Evolutionary conservation across 1,284 basidiomycete genomes (phyloP).

Genomic region (Phlebopus sp.): DNA sequence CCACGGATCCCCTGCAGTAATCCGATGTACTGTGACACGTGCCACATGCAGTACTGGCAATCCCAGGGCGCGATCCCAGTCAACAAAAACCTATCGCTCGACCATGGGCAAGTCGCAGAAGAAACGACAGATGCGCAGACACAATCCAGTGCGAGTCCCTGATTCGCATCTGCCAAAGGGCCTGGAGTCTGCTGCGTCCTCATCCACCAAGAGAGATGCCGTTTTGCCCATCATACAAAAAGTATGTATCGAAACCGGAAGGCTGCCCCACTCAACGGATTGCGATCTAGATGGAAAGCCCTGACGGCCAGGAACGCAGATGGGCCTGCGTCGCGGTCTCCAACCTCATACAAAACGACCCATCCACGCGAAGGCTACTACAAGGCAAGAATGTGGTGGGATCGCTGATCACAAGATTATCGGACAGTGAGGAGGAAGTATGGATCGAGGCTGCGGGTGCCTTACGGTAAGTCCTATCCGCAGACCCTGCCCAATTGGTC

Average conservation of each 20-base stretch:
- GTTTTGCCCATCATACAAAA: conserved; percentile 87
- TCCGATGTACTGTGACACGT: too few species aligned
- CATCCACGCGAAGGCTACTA: conserved; percentile 81
- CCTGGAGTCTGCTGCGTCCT: conserved; percentile 62
- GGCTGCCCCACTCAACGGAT: conserved; percentile 1
- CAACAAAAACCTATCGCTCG: neutral
- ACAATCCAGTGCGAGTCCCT: conserved; percentile 89
- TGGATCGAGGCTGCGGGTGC: conserved; percentile 84
- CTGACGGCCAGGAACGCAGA: conserved; percentile 76
- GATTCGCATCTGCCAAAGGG: conserved; percentile 86
- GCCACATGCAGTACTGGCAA: too few species aligned
- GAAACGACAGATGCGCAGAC: conserved; percentile 73
- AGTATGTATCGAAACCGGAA: conserved; percentile 40
- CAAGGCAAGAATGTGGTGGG: conserved; percentile 91
- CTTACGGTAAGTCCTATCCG: conserved; percentile 50
- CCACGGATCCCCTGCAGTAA: neutral
- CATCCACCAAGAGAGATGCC: conserved; percentile 72
- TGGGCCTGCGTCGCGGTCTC: conserved; percentile 93
- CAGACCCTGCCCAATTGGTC: neutral
- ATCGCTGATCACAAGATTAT: conserved; percentile 76
- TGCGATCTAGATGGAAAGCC: conserved; percentile 61
- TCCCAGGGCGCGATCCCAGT: neutral
- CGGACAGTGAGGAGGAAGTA: conserved; percentile 84
- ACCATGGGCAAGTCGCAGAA: conserved; percentile 89
- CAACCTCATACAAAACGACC: conserved; percentile 86